These are phyloP conservation scores for Aspergillus sclerotiicarbonarius DNA, from an alignment of 495 filamentous ascomycete genomes.

Conservation along the genomic window DNA sequence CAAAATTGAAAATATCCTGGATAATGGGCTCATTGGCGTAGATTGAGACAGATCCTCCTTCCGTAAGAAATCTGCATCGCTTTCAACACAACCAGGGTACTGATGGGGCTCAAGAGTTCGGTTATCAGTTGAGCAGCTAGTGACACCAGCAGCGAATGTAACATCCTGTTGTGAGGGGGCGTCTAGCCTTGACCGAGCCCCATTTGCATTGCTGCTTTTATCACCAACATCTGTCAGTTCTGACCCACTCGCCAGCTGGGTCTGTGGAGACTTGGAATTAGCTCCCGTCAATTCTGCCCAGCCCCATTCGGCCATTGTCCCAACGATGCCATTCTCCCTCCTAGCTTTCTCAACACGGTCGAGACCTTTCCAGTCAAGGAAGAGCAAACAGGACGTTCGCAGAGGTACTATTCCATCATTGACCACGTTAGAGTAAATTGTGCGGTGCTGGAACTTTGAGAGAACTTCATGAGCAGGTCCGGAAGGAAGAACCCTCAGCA, in stretches of 20 bases:
- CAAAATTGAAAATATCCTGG: constrained; percentile 64
- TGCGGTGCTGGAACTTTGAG: constrained; percentile 84
- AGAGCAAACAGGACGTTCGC: constrained; percentile 92
- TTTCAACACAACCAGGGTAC: constrained; percentile 6
- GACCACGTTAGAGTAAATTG: constrained; percentile 95
- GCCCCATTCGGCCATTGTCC: constrained; percentile 88
- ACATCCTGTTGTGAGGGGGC: not conserved
- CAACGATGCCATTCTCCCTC: constrained; percentile 85
- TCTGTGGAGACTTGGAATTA: constrained; percentile 57
- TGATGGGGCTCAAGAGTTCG: constrained; percentile 13
- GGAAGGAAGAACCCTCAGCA: constrained; percentile 86
- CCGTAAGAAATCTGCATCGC: constrained; percentile 6
- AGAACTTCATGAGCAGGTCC: constrained; percentile 88
- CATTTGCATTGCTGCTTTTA: constrained; percentile 4
- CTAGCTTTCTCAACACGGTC: constrained; percentile 92
- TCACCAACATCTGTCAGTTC: constrained; percentile 18
- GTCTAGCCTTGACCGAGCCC: not conserved
- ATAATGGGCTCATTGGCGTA: constrained; percentile 48
- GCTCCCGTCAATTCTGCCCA: constrained; percentile 92
- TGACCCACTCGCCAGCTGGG: constrained; percentile 25
- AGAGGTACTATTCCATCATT: constrained; percentile 97
- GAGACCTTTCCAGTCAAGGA: constrained; percentile 93
- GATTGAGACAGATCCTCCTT: constrained; percentile 15
- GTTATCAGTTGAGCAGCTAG: constrained; percentile 13
- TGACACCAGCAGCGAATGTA: not conserved